Conservation (phyloP, 73 alveolate genomes). For the Tetrahymena malaccensis region DNA sequence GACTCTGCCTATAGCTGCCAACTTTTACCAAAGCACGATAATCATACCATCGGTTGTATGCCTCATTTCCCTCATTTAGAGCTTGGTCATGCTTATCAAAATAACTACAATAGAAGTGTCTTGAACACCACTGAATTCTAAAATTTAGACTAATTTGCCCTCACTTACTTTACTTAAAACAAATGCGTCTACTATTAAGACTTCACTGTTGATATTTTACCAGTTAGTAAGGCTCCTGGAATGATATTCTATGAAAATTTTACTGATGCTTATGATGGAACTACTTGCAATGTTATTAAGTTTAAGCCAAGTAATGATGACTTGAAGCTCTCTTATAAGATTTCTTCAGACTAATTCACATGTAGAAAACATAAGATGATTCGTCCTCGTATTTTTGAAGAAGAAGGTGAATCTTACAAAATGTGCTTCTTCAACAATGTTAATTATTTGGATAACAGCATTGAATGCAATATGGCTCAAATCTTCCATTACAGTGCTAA, state of each 20-base stretch:
- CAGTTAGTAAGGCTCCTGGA: too few species aligned
- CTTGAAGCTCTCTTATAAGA: background rate
- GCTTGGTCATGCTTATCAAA: too few species aligned
- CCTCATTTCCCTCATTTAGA: too few species aligned
- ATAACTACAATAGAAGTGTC: too few species aligned
- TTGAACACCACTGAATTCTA: too few species aligned
- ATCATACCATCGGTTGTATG: too few species aligned
- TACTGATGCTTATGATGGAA: background rate
- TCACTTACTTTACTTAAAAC: too few species aligned
- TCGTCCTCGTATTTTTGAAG: background rate
- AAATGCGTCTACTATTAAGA: too few species aligned
- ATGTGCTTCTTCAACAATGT: background rate
- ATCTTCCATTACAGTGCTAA: background rate
- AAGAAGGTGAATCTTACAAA: background rate
- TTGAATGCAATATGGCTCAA: background rate
- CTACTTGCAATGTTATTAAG: background rate
- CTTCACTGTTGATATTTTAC: background rate
- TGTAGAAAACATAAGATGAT: background rate
- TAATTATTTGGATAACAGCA: background rate
- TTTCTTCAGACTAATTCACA: background rate
- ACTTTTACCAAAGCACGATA: too few species aligned
- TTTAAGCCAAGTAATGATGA: background rate
- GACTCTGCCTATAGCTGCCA: too few species aligned
- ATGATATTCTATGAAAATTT: background rate
- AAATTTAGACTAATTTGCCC: too few species aligned